phyloP scores from a whole-genome alignment of 2,329 filamentous ascomycete species.

The Lachnellula subtilissima region DNA sequence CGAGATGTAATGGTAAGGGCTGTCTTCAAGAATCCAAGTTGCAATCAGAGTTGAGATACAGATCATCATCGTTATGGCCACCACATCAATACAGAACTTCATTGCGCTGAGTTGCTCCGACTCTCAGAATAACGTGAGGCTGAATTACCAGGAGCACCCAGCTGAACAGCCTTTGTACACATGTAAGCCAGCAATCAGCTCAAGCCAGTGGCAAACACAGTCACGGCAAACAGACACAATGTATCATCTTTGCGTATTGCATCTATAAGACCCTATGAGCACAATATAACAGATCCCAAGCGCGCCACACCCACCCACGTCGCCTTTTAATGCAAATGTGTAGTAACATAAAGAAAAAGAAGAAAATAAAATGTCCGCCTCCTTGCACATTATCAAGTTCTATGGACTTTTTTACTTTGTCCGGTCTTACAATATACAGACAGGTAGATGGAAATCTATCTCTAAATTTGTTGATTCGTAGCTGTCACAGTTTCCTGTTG shows the following conservation, averaged over 20 bases:
- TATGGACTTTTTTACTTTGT: not conserved
- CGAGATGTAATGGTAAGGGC: not conserved
- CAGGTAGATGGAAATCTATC: constrained; percentile 16
- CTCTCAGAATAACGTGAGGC: not conserved
- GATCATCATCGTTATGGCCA: too few species aligned
- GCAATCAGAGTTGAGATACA: too few species aligned
- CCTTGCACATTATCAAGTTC: constrained; percentile 17
- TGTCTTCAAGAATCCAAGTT: not conserved
- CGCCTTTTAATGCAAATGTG: constrained; percentile 12
- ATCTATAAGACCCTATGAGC: constrained; percentile 3
- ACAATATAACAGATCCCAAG: not conserved
- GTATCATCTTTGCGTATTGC: not conserved
- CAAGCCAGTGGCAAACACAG: not conserved
- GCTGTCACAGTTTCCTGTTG: constrained; percentile 3
- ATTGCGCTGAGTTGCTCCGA: not conserved
- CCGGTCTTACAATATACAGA: constrained; percentile 24
- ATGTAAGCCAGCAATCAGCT: not conserved
- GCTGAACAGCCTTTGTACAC: not conserved
- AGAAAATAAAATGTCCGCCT: not conserved
- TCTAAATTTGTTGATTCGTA: constrained; percentile 17
- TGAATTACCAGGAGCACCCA: not conserved
- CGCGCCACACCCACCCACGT: not conserved
- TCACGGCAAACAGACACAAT: not conserved
- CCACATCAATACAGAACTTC: not conserved
- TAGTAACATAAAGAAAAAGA: constrained; percentile 14